Base-by-base conservation (phyloP, 371 early-diverging fungal genomes). In the Parasitella parasitica region DNA sequence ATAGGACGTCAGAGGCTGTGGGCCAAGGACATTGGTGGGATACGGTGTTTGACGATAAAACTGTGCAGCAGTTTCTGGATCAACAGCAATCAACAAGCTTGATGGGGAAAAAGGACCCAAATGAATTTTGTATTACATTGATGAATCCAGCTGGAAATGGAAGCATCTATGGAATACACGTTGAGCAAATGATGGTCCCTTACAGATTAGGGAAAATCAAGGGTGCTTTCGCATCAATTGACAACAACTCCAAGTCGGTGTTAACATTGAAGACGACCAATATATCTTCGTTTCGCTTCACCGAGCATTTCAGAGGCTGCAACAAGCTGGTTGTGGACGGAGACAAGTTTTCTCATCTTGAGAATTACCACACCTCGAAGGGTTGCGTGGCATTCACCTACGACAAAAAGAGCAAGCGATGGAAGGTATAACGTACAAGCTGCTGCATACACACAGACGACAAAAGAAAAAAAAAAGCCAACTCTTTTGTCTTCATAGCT, bases 21-120 rank as follows among this genome's bases (percentile, higher is more conserved):
- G 83, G 73, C 1, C 66, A 78, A 48, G 87, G 86, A 0, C 91
- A 90, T 63, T 90, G 89, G 89, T 90, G 85, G 67, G 71, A 68
- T 26, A 81, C 78, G 3, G 76, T 89, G 15, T 57, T 89, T 27
- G 61, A 66, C 12, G 88, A 85, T 50, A 68, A 77, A 12, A 54
- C 57, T 2, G 71, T 84, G 48, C 77, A 78, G 54, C 24, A 30
- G 2, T 87, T 89, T 63, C 38, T 86, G 35, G 27, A 64, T 18
- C 34, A 58, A n/a, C n/a, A n/a, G 2, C 63, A 71, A 24, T 38
- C 65, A 5, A 24, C 46, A 13, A 9, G 22, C 13, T 30, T 28
- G 4, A 24, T 46, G 61, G 16, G 76, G 64, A 39, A 66, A 16
- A 24, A 22, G 7, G 56, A 69, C 1, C n/a, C 11, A n/a, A 27